phyloP scores from a whole-genome alignment of 495 filamentous ascomycete genomes.

The Talaromyces wortmannii region DNA sequence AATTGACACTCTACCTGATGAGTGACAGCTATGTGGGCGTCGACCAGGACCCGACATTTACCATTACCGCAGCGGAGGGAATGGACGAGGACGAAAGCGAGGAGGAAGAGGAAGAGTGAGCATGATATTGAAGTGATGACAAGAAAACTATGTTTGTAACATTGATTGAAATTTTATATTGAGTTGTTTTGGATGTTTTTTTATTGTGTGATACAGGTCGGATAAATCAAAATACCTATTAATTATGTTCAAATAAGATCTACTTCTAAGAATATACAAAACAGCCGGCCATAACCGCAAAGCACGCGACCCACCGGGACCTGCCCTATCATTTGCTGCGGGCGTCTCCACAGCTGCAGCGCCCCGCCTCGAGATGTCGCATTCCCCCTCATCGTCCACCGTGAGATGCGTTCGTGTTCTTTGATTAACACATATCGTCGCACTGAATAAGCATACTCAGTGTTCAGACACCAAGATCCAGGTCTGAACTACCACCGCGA shows the following conservation, averaged over 20 bases:
- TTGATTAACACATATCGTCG: too few relatives aligned
- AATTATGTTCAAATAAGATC: not conserved
- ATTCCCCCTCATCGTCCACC: too few relatives aligned
- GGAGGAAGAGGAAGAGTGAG: conserved; percentile 58
- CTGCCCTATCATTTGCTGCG: too few relatives aligned
- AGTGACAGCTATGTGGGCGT: conserved; percentile 97
- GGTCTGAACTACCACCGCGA: too few relatives aligned
- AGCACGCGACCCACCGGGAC: too few relatives aligned
- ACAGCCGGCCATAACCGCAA: too few relatives aligned
- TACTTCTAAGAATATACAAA: not conserved
- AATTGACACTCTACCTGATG: conserved; percentile 90
- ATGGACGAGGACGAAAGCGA: conserved; percentile 93
- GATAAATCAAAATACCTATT: not conserved
- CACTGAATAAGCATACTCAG: too few relatives aligned
- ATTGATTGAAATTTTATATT: conserved; percentile 5
- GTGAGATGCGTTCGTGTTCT: too few relatives aligned
- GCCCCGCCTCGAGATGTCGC: too few relatives aligned
- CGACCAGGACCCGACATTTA: conserved; percentile 89
- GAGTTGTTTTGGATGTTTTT: conserved; percentile 16
- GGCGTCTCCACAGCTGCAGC: too few relatives aligned
- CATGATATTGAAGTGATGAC: conserved; percentile 7
- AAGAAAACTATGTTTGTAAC: not conserved
- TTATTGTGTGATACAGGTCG: not conserved
- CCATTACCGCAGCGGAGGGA: conserved; percentile 77
- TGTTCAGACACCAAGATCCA: too few relatives aligned